Evolutionary conservation across 805 yeast species (phyloP), one percentile per base, ranked within the genome.

Genomic region (Clavispora asparagi): DNA sequence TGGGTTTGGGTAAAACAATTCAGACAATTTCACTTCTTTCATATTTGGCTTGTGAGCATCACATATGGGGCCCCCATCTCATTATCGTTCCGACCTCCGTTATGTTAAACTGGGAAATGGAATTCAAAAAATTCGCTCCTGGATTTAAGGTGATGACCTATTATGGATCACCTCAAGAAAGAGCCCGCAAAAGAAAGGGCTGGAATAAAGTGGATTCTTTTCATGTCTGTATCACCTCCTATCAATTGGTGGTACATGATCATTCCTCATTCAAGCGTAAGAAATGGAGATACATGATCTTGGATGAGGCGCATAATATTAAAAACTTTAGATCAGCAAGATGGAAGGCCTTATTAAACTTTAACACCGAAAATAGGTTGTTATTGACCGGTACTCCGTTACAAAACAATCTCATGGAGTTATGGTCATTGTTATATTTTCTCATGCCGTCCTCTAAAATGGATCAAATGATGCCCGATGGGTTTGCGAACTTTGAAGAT

Each of bases 81-180:
- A 91, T 94, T 67, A 83, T 94, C 49, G 99, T 94, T 5, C 99
- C 99, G 4, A 94, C 99, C 0, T 88, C 97, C 13, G 99, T 94
- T 7, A 83, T 94, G 83, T 78, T 94, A 44, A 94, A 94, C 61
- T 94, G 99, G 99, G 99, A 94, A 64, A 92, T 95, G 97, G 99
- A 94, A 61, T 91, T 94, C 68, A 94, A 95, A 60, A 81, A 96
- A 57, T 94, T 94, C 73, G 97, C 97, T 0, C 99, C 99, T 0
- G 99, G 99, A 0, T 86, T 94, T 64, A 92, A 95, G 64, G 94
- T 94, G 3, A 62, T 94, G 62, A 94, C 98, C 0, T 94, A 94
- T 64, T 94, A 92, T 59, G 99, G 99, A 0, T 83, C 95, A 13
- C 99, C 98, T 0, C 96, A 88, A 58, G 98, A 94, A 63, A 83